Evolutionary conservation across 305 asterid genomes (phyloP), one percentile per base, ranked within the genome.

Genomic region (Fraxinus floribunda): DNA sequence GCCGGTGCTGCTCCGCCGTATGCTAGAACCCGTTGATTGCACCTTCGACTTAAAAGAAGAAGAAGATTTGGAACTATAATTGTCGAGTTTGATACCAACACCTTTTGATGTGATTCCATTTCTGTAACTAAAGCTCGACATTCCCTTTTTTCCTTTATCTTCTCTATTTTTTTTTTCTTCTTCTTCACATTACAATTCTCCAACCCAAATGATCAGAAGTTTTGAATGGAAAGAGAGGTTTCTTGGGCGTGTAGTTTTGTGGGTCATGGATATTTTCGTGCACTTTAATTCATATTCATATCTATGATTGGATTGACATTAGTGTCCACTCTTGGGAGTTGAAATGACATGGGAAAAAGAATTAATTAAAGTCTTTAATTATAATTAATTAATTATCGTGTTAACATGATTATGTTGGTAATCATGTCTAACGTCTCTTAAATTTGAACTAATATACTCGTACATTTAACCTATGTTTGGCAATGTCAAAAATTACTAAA

Each of bases 1-100:
- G 71, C 84, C 87, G 36, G 86, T 13, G 85, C 88, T 85, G 75
- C 88, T 84, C 78, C 93, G 93, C 24, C 92, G 89, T 18, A 81
- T 82, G 81, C 76, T 76, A 46, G 90, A 78, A 76, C 81, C 84
- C 74, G 87, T 24, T 35, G 84, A 77, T 44, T 82, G 89, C 44
- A 62, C 76, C 85, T 86, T 90, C 7, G 88, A 84, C 88, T 90
- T 91, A 18, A 84, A 80, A 35, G 94, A 88, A 41, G 90, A 75
- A 30, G 93, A 85, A 62, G 83, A 52, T 36, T 85, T 86, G 26
- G 89, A 80, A 77, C 41, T 77, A 15, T 78, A 79, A 81, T 73
- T 84, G 70, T 90, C 90, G 9, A 81, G 71, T 81, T 90, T 90
- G 30, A 75, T 7, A 55, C 84, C 86, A 77, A 90, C 86, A 66